A percentile compares a stretch with the other conserved stretches of the same genome.
phyloP scores from a whole-genome alignment of 2,329 filamentous ascomycete species.

The Gaeumannomyces sp. region DNA sequence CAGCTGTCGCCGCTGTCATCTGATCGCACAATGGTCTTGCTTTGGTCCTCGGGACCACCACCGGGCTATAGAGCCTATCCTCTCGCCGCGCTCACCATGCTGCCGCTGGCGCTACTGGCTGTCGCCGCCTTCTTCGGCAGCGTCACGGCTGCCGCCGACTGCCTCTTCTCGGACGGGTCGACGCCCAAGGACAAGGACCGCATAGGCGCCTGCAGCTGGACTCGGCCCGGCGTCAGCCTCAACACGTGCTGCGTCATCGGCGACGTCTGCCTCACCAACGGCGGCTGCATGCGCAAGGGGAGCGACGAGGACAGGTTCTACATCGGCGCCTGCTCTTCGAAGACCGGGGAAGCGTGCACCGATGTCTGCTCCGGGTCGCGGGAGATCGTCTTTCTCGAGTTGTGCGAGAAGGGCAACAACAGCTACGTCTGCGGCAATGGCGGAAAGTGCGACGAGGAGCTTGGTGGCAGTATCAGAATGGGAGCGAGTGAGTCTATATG shows the following conservation, averaged over 20 bases:
- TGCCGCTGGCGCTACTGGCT: background rate
- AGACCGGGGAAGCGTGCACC: background rate
- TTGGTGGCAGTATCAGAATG: background rate
- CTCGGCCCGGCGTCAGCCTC: too few species aligned
- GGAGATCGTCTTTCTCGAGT: background rate
- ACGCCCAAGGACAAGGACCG: background rate
- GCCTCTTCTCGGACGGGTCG: background rate
- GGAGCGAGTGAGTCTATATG: background rate
- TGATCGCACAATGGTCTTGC: background rate
- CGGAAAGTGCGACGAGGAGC: background rate
- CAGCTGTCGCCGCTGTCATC: background rate
- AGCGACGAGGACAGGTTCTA: background rate
- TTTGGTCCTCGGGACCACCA: background rate
- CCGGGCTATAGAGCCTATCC: too few species aligned
- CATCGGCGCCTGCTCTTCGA: background rate
- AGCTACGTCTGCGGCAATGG: background rate
- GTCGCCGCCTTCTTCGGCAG: background rate
- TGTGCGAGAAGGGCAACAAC: background rate
- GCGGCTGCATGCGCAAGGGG: background rate
- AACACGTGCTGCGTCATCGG: constrained; percentile 5
- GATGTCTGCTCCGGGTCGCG: background rate
- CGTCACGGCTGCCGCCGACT: background rate
- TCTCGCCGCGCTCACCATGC: background rate
- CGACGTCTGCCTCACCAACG: constrained; percentile 6
- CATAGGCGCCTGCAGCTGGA: constrained; percentile 1